Conservation (phyloP, 805 yeast species). For the Wickerhamomyces sydowiorum region DNA sequence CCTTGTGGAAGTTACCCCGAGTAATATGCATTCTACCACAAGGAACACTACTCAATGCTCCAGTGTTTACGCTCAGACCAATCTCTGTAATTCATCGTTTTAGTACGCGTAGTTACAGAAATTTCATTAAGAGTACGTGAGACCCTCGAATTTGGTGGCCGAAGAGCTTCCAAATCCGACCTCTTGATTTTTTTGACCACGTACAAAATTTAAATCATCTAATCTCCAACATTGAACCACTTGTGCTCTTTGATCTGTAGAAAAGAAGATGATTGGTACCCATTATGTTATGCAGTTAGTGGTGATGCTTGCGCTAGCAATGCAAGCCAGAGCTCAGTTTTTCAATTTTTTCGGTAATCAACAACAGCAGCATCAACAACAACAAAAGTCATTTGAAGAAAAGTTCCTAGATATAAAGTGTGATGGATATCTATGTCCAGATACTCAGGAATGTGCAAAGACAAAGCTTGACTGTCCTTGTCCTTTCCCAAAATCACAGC, state of each 20-base stretch:
- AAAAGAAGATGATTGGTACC: constrained; percentile 1
- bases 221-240: no score
- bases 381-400: constrained; percentile 28
- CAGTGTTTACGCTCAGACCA: no score
- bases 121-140: not conserved
- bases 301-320: constrained; percentile 3
- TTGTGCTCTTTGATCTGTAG: no score
- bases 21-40: constrained; percentile 57
- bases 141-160: not conserved
- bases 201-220: not conserved
- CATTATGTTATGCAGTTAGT: not conserved
- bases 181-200: not conserved
- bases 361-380: constrained; percentile 31
- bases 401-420: constrained; percentile 42
- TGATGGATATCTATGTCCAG: constrained; percentile 70
- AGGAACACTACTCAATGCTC: no score
- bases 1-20: constrained; percentile 60
- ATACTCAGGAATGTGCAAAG: constrained; percentile 73
- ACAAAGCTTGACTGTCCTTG: constrained; percentile 78
- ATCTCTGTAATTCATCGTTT: no score
- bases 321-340: constrained; percentile 28
- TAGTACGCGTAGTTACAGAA: not conserved
- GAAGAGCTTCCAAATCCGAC: not conserved
- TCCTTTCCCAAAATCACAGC: constrained; percentile 78
- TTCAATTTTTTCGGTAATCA: constrained; percentile 38